Conservation (phyloP, 2,329 filamentous ascomycete genomes). For the Pseudogymnoascus sp. region DNA sequence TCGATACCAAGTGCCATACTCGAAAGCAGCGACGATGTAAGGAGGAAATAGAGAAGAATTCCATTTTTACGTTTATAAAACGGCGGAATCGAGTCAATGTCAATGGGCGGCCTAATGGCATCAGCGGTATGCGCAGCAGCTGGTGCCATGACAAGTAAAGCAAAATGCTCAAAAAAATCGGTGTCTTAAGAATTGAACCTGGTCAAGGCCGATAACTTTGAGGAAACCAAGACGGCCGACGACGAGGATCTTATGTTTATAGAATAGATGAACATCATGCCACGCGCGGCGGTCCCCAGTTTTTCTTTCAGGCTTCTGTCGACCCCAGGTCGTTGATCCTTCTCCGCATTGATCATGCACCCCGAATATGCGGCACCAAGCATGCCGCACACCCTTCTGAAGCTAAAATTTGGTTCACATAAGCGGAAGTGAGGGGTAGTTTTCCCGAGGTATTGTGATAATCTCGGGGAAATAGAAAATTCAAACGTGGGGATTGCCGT, state of each 20-base stretch:
- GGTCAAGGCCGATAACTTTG: not conserved
- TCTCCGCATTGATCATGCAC: not conserved
- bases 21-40: constrained; percentile 35
- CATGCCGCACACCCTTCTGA: not conserved
- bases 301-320: not conserved
- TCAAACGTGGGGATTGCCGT: not conserved
- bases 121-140: constrained; percentile 21
- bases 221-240: not conserved
- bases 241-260: constrained; percentile 10
- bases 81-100: constrained; percentile 18
- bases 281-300: not conserved
- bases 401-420: not conserved
- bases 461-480: constrained; percentile 3
- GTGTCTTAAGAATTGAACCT: not conserved
- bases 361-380: not conserved
- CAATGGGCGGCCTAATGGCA: constrained; percentile 19
- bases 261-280: not conserved
- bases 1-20: constrained; percentile 36
- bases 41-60: constrained; percentile 34
- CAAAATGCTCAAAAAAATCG: not conserved
- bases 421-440: not conserved
- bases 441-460: not conserved
- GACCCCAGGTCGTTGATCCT: not conserved
- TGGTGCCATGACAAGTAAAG: constrained; percentile 18
- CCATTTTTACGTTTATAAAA: constrained; percentile 31